phyloP scores from a whole-genome alignment of 108 stramenopile species.

The Stephanodiscus triporus region DNA sequence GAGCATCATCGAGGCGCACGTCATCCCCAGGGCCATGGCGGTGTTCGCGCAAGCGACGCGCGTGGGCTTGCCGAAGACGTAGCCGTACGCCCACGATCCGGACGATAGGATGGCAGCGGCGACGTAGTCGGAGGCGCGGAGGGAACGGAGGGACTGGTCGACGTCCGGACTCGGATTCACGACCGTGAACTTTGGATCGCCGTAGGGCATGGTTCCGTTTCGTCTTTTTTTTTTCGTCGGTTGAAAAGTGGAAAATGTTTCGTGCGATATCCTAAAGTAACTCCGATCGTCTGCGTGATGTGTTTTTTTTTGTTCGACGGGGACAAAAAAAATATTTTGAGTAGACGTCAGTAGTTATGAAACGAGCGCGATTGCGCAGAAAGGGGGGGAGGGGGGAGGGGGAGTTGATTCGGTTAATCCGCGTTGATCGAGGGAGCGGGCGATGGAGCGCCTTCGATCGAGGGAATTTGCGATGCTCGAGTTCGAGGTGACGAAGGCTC shows the following conservation, averaged over 20 bases:
- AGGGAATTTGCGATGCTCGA: too few relatives aligned
- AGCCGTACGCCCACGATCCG: constrained; percentile 79
- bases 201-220: constrained; percentile 42
- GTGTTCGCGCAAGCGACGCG: constrained; percentile 74
- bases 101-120: constrained; percentile 53
- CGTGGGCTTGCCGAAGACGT: constrained; percentile 78
- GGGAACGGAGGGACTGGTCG: constrained; percentile 75
- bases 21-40: constrained; percentile 77
- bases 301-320: too few relatives aligned
- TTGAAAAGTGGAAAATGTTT: not conserved
- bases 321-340: too few relatives aligned
- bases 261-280: too few relatives aligned
- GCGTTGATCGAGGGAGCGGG: not conserved
- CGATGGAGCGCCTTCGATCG: not conserved
- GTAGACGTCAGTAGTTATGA: too few relatives aligned
- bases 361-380: too few relatives aligned
- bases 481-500: too few relatives aligned
- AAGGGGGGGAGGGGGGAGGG: not conserved
- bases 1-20: constrained; percentile 70
- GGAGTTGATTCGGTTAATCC: not conserved
- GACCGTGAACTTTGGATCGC: constrained; percentile 77
- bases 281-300: not conserved
- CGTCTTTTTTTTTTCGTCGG: not conserved
- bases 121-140: constrained; percentile 66
- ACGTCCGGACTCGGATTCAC: constrained; percentile 79